Conservation (phyloP, 495 filamentous ascomycete species). For the Neurospora tetrasperma region DNA sequence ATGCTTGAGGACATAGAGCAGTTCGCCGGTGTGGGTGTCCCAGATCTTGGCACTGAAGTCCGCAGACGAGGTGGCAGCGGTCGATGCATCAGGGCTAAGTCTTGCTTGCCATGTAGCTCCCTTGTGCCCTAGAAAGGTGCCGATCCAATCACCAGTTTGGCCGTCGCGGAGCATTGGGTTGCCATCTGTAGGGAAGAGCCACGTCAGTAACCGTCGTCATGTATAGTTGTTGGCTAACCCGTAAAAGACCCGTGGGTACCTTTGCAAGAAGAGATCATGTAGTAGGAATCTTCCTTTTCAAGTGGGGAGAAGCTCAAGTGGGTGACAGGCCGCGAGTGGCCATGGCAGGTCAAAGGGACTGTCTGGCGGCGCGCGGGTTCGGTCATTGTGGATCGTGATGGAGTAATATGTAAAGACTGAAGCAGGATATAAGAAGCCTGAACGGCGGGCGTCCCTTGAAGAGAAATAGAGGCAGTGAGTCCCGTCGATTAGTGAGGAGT, state of each 20-base stretch:
- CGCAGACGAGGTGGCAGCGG: conserved; percentile 85
- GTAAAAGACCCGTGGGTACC: conserved; percentile 38
- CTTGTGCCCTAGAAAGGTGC: conserved; percentile 96
- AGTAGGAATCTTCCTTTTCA: conserved; percentile 74
- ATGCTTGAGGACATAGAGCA: conserved; percentile 77
- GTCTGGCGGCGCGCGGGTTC: conserved; percentile 40
- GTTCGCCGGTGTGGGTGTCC: conserved; percentile 93
- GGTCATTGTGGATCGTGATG: conserved; percentile 26
- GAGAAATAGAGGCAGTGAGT: neutral
- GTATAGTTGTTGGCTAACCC: neutral
- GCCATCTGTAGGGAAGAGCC: conserved; percentile 50
- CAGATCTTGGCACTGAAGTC: conserved; percentile 97
- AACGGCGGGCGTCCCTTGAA: neutral
- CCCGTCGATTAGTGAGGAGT: neutral
- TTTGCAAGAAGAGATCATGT: conserved; percentile 97
- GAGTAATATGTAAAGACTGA: neutral
- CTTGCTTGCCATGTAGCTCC: conserved; percentile 94
- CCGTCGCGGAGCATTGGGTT: conserved; percentile 98
- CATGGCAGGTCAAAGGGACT: conserved; percentile 92
- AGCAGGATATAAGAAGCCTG: neutral
- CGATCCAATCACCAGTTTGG: conserved; percentile 96
- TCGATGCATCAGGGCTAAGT: conserved; percentile 75
- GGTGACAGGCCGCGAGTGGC: conserved; percentile 90
- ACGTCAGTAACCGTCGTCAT: neutral
- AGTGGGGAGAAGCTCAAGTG: conserved; percentile 89